Base-by-base conservation (phyloP, 2,329 filamentous ascomycete genomes). In the Trichoderma endophyticum region DNA sequence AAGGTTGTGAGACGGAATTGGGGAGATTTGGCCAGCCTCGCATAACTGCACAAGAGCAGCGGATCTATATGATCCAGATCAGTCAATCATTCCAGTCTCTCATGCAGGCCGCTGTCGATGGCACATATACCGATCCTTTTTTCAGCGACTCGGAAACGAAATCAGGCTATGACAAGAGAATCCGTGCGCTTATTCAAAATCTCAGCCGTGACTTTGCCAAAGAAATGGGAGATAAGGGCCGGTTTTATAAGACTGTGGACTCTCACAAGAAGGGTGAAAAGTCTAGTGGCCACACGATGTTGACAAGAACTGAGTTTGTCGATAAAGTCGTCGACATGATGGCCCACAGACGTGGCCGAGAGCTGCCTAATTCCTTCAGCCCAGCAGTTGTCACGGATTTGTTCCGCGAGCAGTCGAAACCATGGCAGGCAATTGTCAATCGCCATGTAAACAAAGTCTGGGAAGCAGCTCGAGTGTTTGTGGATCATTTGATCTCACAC, bases 341-440 rank as follows among this genome's bases (percentile, higher is more conserved):
- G 67, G 28, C 69, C 6, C 74, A 74, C 1, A 75, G 57, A 48
- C 74, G 77, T n/a, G 79, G 78, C 2, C 80, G 85, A 6, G 90
- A 92, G 76, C 79, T 92, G 0, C 87, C 88, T 0, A 88, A 90
- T 0, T 88, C 83, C 0, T 91, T 89, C 78, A 90, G 90, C 72
- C 86, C 89, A 0, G 77, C 88, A 68, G 80, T 92, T 11, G 83
- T 92, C 0, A 81, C 82, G 0, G 86, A 91, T 26, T 77, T 93
- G 0, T 92, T 92, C 76, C 80, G 80, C 24, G 84, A 90, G 60
- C 89, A 92, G 71, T 89, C 85, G 0, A 70, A 75, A 7, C 85
- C 84, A 0, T 92, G 89, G 90, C 77, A 83, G 56, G 34, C 71
- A 0, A 82, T 88, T 30, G 86, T 85, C 0, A 77, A 54, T 15